A percentile compares a stretch with the other conserved stretches of the same genome.
Conservation (phyloP, 805 yeast genomes). For the Cyberlindnera euphorbiiphila region DNA sequence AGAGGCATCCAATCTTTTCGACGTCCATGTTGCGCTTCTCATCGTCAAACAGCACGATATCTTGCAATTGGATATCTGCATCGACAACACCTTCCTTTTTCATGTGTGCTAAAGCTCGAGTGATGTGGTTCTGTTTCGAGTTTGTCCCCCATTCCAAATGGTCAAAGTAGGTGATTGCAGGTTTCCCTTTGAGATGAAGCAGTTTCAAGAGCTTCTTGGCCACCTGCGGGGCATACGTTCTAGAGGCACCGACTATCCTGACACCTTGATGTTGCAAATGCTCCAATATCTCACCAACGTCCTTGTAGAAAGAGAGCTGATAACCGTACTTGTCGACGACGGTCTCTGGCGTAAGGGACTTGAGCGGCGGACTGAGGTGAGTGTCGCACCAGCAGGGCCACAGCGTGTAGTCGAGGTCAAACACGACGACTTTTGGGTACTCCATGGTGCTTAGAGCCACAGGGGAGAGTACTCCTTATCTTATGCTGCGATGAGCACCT, state of each 20-base stretch:
- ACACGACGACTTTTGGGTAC: conserved; percentile 55
- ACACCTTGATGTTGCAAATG: conserved; percentile 48
- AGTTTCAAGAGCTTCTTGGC: conserved; percentile 59
- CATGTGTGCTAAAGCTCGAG: conserved; percentile 46
- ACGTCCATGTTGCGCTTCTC: conserved; percentile 78
- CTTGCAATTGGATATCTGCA: conserved; percentile 43
- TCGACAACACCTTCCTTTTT: conserved; percentile 31
- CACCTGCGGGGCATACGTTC: conserved; percentile 77
- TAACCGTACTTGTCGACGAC: conserved; percentile 53
- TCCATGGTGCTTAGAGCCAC: too few relatives aligned
- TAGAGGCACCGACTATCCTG: conserved; percentile 63
- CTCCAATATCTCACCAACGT: conserved; percentile 59
- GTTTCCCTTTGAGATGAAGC: conserved; percentile 49
- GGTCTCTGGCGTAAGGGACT: conserved; percentile 31
- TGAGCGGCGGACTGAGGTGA: conserved; percentile 56
- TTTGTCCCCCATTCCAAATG: conserved; percentile 68
- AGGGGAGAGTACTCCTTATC: too few relatives aligned
- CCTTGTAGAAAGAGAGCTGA: conserved; percentile 55
- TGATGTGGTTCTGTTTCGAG: conserved; percentile 49
- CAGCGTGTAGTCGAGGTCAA: conserved; percentile 71
- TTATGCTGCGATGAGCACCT: too few relatives aligned
- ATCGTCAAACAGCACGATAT: conserved; percentile 63
- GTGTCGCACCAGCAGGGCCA: conserved; percentile 89
- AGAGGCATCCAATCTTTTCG: conserved; percentile 62
- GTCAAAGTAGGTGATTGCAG: conserved; percentile 50